A percentile compares a stretch with the other conserved stretches of the same genome.
These are phyloP conservation scores for Celoporthe dispersa DNA, from an alignment of 2,329 filamentous ascomycete genomes.

Conservation along the genomic window DNA sequence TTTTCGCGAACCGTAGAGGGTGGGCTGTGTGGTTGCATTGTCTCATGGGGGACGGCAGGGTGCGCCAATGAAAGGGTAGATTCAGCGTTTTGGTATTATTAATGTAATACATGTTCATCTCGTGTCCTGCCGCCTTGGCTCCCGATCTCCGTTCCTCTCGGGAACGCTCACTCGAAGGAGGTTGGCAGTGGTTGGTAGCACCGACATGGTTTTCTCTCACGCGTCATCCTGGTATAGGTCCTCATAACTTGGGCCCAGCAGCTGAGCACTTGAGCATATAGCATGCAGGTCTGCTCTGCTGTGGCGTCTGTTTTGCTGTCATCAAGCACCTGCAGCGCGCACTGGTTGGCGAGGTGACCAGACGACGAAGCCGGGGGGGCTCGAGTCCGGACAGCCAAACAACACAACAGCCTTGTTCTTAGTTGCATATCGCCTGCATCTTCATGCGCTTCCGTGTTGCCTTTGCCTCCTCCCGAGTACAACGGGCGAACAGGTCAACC, in stretches of 20 bases:
- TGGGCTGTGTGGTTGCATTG: not conserved
- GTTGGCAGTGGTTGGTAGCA: not conserved
- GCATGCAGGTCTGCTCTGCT: not conserved
- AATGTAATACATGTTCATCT: not conserved
- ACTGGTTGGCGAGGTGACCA: not conserved
- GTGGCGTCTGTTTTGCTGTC: not conserved
- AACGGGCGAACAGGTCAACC: not conserved
- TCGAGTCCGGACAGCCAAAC: slow-evolving; percentile 4
- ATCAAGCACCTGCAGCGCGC: not conserved
- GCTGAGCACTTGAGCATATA: not conserved
- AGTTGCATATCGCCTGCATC: slow-evolving; percentile 2
- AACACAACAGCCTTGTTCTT: not conserved
- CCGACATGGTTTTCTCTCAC: not conserved
- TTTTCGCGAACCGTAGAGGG: not conserved
- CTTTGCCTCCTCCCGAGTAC: not conserved
- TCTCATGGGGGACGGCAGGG: not conserved
- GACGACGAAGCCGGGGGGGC: not conserved
- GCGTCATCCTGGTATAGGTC: not conserved
- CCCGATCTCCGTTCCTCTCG: not conserved
- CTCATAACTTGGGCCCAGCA: not conserved
- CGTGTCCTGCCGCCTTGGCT: not conserved
- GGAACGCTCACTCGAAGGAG: not conserved
- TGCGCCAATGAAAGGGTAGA: not conserved
- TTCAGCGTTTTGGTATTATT: not conserved
- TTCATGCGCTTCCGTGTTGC: not conserved